A percentile compares a stretch with the other conserved stretches of the same genome.
These are phyloP conservation scores for Trichosphaerium sp. DNA, from an alignment of 78 protist genomes.

Conservation along the genomic window DNA sequence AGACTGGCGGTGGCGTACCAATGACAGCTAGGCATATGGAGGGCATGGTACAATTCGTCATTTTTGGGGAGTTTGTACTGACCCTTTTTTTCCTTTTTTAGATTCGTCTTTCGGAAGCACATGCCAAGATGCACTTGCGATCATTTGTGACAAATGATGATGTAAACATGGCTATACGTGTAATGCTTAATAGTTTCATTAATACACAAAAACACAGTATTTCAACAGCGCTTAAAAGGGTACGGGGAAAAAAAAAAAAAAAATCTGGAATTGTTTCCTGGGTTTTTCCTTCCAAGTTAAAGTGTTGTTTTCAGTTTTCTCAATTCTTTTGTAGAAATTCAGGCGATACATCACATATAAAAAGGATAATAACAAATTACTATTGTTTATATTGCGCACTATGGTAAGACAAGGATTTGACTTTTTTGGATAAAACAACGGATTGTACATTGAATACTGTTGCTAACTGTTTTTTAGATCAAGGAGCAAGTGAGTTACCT, in stretches of 20 bases:
- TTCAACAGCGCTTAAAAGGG: conserved; percentile 25
- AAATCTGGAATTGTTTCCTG: too few relatives aligned
- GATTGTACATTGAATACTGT: too few relatives aligned
- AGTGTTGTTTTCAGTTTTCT: too few relatives aligned
- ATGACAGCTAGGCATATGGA: conserved; percentile 93
- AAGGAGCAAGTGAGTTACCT: too few relatives aligned
- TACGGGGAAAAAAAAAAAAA: too few relatives aligned
- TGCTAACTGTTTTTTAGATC: too few relatives aligned
- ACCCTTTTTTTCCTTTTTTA: too few relatives aligned
- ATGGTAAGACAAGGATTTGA: background rate
- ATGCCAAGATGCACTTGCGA: conserved; percentile 92
- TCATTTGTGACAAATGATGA: conserved; percentile 74
- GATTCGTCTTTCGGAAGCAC: conserved; percentile 94
- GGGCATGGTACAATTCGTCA: conserved; percentile 68
- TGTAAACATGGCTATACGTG: conserved; percentile 81
- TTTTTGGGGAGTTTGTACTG: too few relatives aligned
- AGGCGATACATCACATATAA: conserved; percentile 14
- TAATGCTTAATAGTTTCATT: conserved; percentile 79
- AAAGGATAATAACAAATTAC: conserved; percentile 54
- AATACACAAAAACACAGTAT: conserved; percentile 65
- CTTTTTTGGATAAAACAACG: too few relatives aligned
- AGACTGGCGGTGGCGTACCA: conserved; percentile 66
- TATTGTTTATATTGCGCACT: conserved; percentile 9
- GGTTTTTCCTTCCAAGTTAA: too few relatives aligned
- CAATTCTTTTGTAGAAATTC: background rate